Percentiles rank a stretch among this genome's conserved stretches.
Conservation (phyloP, 2,329 filamentous ascomycete genomes). For the Penicillium sp. region DNA sequence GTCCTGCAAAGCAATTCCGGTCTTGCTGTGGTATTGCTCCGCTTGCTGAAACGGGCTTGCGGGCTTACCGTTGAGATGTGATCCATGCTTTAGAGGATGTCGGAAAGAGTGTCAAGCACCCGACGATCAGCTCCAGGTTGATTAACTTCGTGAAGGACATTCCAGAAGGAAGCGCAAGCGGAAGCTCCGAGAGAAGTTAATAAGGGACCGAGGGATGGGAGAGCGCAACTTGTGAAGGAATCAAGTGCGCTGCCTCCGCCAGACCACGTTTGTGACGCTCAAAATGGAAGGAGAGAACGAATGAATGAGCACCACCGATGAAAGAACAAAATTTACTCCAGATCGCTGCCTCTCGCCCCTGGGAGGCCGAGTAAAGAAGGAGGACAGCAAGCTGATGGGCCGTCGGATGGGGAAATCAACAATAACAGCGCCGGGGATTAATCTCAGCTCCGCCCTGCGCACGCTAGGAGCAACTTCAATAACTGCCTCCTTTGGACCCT, state of each 20-base stretch:
- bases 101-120: conserved; percentile 31
- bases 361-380: conserved; percentile 12
- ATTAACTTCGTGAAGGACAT: conserved; percentile 32
- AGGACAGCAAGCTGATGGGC: background rate
- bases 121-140: conserved; percentile 33
- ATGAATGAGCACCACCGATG: conserved; percentile 6
- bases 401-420: conserved; percentile 12
- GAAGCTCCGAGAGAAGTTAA: conserved; percentile 13
- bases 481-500: conserved; percentile 6
- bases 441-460: conserved; percentile 13
- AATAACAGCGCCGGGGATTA: conserved; percentile 12
- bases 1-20: background rate
- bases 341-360: conserved; percentile 5
- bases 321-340: conserved; percentile 22
- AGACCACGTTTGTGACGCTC: conserved; percentile 4
- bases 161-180: conserved; percentile 29
- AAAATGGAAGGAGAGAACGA: conserved; percentile 6
- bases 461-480: conserved; percentile 24
- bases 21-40: background rate
- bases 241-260: conserved; percentile 5
- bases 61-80: conserved; percentile 41
- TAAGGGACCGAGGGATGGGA: conserved; percentile 9
- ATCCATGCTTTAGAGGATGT: conserved; percentile 37
- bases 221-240: conserved; percentile 6
- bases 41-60: background rate